Percentiles rank a stretch among this genome's conserved stretches.
These are phyloP conservation scores for Tuber magnatum DNA, from an alignment of 495 filamentous ascomycete species.

Conservation along the genomic window DNA sequence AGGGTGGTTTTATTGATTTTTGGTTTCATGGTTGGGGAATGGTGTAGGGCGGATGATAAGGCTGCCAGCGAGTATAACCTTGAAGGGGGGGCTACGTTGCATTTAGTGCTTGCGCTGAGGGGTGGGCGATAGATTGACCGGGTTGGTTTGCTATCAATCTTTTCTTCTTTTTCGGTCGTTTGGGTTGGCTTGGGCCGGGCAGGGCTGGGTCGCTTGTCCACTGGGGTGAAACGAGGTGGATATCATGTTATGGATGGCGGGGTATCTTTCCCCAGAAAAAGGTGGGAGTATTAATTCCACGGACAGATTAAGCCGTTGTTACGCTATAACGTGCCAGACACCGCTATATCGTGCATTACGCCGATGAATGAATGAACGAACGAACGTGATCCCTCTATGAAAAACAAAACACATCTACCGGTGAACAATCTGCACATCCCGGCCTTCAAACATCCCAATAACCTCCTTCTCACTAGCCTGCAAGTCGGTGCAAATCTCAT, in stretches of 20 bases:
- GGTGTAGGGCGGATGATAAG: conserved; percentile 80
- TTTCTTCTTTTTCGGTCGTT: background rate
- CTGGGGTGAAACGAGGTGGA: background rate
- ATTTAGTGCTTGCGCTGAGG: conserved; percentile 87
- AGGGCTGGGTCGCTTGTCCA: background rate
- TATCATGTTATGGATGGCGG: background rate
- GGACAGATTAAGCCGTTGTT: background rate
- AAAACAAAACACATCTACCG: conserved; percentile 41
- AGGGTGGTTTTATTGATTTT: conserved; percentile 12
- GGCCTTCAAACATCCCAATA: conserved; percentile 48
- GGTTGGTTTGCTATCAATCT: background rate
- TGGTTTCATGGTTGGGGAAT: background rate
- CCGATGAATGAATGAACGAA: background rate
- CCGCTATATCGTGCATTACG: background rate
- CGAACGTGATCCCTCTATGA: background rate
- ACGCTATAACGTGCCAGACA: background rate
- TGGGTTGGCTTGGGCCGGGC: background rate
- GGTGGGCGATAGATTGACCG: conserved; percentile 51
- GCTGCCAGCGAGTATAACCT: conserved; percentile 78
- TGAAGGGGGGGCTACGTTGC: conserved; percentile 85
- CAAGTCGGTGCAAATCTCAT: conserved; percentile 67
- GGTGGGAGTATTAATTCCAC: background rate
- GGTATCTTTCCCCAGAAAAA: background rate
- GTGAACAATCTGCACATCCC: conserved; percentile 53
- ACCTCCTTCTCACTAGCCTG: conserved; percentile 54